A percentile compares a stretch with the other conserved stretches of the same genome.
Evolutionary conservation across 305 asterid species (phyloP).

Genomic region (Petunia hybrid): DNA sequence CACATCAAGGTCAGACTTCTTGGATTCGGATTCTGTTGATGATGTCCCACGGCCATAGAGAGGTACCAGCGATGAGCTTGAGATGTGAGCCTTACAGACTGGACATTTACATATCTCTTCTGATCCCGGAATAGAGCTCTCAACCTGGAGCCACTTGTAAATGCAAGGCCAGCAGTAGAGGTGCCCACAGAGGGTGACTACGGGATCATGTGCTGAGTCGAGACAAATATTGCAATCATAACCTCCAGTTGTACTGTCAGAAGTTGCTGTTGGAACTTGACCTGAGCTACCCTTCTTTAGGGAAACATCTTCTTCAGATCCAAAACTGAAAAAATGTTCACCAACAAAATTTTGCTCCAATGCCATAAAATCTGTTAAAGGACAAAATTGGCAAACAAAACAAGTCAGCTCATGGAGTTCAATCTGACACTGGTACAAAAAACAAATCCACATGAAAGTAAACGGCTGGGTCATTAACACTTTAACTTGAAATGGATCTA

Average conservation of each 20-base stretch:
- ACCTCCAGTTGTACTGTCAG: constrained; percentile 48
- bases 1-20: constrained; percentile 30
- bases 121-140: constrained; percentile 35
- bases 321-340: constrained; percentile 20
- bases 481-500: constrained; percentile 4
- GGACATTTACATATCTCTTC: constrained; percentile 65
- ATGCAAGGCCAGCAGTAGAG: constrained; percentile 97
- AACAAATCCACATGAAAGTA: not conserved
- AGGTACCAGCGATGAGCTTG: constrained; percentile 64
- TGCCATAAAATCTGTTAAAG: constrained; percentile 32
- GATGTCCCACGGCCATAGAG: constrained; percentile 72
- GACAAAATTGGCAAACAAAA: not conserved
- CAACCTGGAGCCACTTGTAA: constrained; percentile 69
- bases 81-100: constrained; percentile 69
- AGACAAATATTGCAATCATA: constrained; percentile 88
- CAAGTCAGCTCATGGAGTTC: not conserved
- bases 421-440: not conserved
- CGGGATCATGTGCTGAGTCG: constrained; percentile 80
- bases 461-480: not conserved
- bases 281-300: constrained; percentile 43
- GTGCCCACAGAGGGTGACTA: constrained; percentile 92
- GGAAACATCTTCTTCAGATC: constrained; percentile 34
- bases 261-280: constrained; percentile 34
- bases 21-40: constrained; percentile 40
- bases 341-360: constrained; percentile 30